Percentiles rank a stretch among this genome's conserved stretches.
phyloP scores from a whole-genome alignment of 805 yeast species.

The Metschnikowia kofuensis region DNA sequence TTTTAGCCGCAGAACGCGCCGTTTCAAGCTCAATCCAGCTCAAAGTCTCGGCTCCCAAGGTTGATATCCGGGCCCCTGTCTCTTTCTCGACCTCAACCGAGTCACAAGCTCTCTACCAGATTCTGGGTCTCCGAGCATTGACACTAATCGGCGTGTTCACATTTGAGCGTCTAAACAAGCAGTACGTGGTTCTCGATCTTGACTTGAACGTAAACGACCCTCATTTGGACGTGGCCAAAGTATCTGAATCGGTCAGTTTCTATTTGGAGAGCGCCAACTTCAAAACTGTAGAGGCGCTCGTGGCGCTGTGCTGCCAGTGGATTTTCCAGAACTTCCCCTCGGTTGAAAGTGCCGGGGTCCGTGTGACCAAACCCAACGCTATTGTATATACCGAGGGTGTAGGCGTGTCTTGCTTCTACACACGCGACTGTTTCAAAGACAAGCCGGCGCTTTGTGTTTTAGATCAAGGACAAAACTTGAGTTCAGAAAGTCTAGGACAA shows the following conservation, averaged over 20 bases:
- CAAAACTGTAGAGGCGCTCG: slow-evolving; percentile 92
- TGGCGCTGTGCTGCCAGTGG: slow-evolving; percentile 63
- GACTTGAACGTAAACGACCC: slow-evolving; percentile 35
- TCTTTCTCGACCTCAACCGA: slow-evolving; percentile 8
- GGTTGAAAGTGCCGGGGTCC: slow-evolving; percentile 46
- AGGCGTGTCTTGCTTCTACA: slow-evolving; percentile 71
- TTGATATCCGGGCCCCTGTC: slow-evolving; percentile 52
- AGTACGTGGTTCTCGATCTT: slow-evolving; percentile 60
- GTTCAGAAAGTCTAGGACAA: background rate
- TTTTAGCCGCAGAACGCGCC: slow-evolving; percentile 39
- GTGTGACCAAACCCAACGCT: slow-evolving; percentile 85
- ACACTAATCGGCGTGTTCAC: slow-evolving; percentile 93
- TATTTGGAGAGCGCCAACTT: slow-evolving; percentile 80
- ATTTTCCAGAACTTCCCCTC: slow-evolving; percentile 37
- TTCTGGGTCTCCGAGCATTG: slow-evolving; percentile 54
- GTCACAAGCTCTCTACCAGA: slow-evolving; percentile 27
- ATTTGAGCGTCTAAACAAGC: slow-evolving; percentile 80
- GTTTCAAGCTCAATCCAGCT: slow-evolving; percentile 46
- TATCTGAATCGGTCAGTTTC: slow-evolving; percentile 37
- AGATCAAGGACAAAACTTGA: background rate
- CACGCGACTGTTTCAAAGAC: slow-evolving; percentile 35
- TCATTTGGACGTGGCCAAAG: slow-evolving; percentile 17
- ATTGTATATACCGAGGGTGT: slow-evolving; percentile 84
- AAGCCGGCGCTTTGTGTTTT: slow-evolving; percentile 13
- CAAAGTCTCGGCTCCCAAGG: slow-evolving; percentile 45